Evolutionary conservation across 208 protist genomes (phyloP).

Genomic region (Entamoeba dispar): DNA sequence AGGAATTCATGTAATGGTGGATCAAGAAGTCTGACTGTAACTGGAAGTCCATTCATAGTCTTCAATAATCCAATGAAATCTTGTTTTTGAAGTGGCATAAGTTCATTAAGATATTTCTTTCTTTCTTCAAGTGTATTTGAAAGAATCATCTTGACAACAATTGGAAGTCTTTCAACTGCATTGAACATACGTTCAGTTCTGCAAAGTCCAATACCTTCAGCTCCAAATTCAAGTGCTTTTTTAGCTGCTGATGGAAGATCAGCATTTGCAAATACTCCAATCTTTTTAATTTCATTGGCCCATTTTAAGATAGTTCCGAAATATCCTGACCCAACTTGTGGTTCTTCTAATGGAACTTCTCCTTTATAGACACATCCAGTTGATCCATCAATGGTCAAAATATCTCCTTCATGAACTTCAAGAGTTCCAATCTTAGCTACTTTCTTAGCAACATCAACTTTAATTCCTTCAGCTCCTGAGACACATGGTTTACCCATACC

Average conservation of each 20-base stretch:
- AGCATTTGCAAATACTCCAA: constrained; percentile 62
- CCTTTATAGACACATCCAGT: constrained; percentile 56
- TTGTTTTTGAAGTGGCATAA: constrained; percentile 55
- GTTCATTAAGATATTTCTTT: constrained; percentile 46
- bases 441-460: constrained; percentile 44
- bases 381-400: constrained; percentile 61
- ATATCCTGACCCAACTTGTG: constrained; percentile 40
- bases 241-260: constrained; percentile 54
- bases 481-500: constrained; percentile 77
- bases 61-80: constrained; percentile 67
- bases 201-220: constrained; percentile 69
- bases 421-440: constrained; percentile 37
- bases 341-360: constrained; percentile 34
- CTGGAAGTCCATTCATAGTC: constrained; percentile 50
- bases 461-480: constrained; percentile 51
- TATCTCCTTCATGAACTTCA: constrained; percentile 50
- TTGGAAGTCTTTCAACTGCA: constrained; percentile 49
- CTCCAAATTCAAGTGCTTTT: constrained; percentile 54
- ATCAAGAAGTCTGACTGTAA: constrained; percentile 70
- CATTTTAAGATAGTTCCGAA: constrained; percentile 54
- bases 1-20: constrained; percentile 79
- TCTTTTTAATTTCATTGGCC: constrained; percentile 42
- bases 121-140: constrained; percentile 47
- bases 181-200: constrained; percentile 87
- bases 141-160: constrained; percentile 69